Percentiles rank a stretch among this genome's conserved stretches.
Conservation (phyloP, 768 basidiomycete species). For the Ramaria rubella region DNA sequence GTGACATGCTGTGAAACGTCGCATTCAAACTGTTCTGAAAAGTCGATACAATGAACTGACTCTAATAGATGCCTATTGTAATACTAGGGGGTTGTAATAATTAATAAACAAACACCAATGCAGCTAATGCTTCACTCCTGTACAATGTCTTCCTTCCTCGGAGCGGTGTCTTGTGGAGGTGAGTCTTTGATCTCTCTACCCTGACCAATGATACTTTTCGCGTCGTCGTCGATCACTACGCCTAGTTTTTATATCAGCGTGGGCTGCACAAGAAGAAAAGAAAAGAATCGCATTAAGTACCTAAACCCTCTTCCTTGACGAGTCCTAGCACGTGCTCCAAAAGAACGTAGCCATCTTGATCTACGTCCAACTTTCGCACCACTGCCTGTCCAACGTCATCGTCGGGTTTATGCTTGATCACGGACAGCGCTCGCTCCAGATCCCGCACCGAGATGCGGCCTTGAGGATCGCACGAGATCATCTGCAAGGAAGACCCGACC, state of each 20-base stretch:
- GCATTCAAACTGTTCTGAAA: too few relatives aligned
- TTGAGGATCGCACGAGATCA: conserved; percentile 78
- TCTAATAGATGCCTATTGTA: too few relatives aligned
- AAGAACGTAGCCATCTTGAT: conserved; percentile 93
- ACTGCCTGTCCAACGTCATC: conserved; percentile 83
- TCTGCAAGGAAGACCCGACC: conserved; percentile 77
- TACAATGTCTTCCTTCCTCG: conserved; percentile 96
- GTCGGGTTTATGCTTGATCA: conserved; percentile 90
- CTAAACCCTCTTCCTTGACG: conserved; percentile 81
- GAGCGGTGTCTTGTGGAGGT: conserved; percentile 39
- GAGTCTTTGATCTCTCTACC: conserved; percentile 75
- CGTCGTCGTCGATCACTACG: conserved; percentile 72
- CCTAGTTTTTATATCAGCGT: conserved; percentile 35
- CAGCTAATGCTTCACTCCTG: conserved; percentile 43
- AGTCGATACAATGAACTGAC: too few relatives aligned
- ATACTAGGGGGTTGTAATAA: background rate
- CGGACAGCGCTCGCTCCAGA: conserved; percentile 81
- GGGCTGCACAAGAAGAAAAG: background rate
- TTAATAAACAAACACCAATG: background rate
- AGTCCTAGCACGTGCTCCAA: conserved; percentile 89
- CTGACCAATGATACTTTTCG: conserved; percentile 75
- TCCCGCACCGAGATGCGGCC: conserved; percentile 88
- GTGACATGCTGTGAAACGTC: too few relatives aligned
- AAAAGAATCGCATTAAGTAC: conserved; percentile 39
- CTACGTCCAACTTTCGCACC: conserved; percentile 89